Percentiles rank a stretch among this genome's conserved stretches.
Conservation (phyloP, 2,329 filamentous ascomycete species). For the Pezizomycotina sp. region DNA sequence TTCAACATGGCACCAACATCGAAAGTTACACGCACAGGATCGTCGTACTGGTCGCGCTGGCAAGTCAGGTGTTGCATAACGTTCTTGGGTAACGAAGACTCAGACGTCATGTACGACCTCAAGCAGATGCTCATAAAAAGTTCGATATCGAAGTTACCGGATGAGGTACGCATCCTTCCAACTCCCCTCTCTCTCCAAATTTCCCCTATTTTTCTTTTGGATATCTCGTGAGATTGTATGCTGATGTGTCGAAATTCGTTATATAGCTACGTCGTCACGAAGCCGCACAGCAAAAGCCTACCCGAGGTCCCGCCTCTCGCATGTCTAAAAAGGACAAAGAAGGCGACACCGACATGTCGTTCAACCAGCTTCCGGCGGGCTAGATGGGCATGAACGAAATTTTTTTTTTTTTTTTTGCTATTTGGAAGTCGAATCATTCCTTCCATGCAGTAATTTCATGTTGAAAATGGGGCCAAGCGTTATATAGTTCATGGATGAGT, state of each 20-base stretch:
- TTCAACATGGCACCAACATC: slow-evolving; percentile 98
- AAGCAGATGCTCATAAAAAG: slow-evolving; percentile 93
- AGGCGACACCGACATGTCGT: slow-evolving; percentile 16
- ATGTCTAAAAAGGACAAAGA: slow-evolving; percentile 19
- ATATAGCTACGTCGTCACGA: slow-evolving; percentile 51
- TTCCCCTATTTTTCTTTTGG: no score
- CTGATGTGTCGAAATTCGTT: slow-evolving; percentile 4
- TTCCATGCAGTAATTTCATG: no score
- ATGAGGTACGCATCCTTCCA: slow-evolving; percentile 35
- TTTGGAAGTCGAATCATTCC: no score
- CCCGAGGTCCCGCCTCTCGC: slow-evolving; percentile 27
- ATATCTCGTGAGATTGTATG: background rate
- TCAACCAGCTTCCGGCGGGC: no score
- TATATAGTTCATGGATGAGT: no score
- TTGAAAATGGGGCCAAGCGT: no score
- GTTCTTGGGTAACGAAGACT: slow-evolving; percentile 79
- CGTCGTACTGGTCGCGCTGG: slow-evolving; percentile 91
- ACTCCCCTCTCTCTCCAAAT: background rate
- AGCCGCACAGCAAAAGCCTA: slow-evolving; percentile 69
- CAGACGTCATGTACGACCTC: slow-evolving; percentile 80
- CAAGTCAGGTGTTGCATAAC: no score
- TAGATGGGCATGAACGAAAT: no score
- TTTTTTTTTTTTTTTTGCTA: no score
- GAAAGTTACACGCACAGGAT: slow-evolving; percentile 87
- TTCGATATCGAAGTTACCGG: slow-evolving; percentile 69